These are phyloP conservation scores for Graphilbum ipis-grandicollis DNA, from an alignment of 2,329 filamentous ascomycete species.

Conservation along the genomic window DNA sequence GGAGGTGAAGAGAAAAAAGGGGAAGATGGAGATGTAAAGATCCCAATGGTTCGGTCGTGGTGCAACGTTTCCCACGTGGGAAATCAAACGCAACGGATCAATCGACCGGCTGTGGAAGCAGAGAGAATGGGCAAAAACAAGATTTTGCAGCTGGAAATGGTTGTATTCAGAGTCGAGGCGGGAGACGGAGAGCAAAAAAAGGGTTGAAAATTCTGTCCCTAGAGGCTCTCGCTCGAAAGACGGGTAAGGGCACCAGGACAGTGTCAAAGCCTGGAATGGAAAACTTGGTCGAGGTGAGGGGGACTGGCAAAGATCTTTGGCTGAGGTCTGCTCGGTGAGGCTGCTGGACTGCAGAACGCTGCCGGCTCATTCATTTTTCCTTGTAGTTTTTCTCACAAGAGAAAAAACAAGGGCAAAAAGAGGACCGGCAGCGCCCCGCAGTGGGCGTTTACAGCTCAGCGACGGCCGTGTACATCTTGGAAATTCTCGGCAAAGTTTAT, in stretches of 20 bases:
- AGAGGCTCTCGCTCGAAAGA: slow-evolving; percentile 1
- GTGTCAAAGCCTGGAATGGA: slow-evolving; percentile 29
- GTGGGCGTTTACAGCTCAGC: slow-evolving; percentile 86
- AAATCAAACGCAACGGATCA: no score
- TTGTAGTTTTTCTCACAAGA: slow-evolving; percentile 8
- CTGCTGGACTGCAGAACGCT: slow-evolving; percentile 68
- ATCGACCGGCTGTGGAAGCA: no score
- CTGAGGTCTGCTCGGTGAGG: slow-evolving; percentile 49
- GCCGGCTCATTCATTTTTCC: no score
- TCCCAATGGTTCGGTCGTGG: no score
- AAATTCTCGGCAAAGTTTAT: slow-evolving; percentile 51
- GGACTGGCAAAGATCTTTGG: slow-evolving; percentile 34
- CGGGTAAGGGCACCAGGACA: slow-evolving; percentile 17
- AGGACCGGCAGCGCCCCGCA: slow-evolving; percentile 43
- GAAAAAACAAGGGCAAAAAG: no score
- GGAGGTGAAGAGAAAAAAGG: no score
- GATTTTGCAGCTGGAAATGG: not conserved
- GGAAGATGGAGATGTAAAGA: no score
- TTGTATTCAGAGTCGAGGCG: slow-evolving; percentile 19
- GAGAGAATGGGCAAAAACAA: slow-evolving; percentile 1
- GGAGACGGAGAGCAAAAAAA: slow-evolving; percentile 5
- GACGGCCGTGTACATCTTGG: slow-evolving; percentile 56
- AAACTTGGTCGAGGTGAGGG: slow-evolving; percentile 46
- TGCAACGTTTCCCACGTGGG: no score
- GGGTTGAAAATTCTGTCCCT: not conserved